Evolutionary conservation across 202 grass and related monocot species (phyloP), one percentile per base, ranked within the genome.

Genomic region (Zizania palustris): DNA sequence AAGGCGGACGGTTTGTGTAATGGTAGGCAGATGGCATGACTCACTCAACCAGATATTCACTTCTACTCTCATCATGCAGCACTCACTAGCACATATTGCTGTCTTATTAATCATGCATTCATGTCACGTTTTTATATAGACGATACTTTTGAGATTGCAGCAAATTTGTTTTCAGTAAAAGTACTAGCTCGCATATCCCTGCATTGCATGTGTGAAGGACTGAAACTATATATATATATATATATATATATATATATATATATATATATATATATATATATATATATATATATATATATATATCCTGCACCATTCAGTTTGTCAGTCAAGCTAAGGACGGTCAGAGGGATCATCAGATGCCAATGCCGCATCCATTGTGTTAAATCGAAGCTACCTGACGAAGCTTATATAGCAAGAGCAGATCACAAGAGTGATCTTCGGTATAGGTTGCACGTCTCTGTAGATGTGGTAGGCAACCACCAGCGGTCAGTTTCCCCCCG

Each of bases 381-480:
- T 42, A 4, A 45, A 36, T 39, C 65, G 22, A 71, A 77, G 67
- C 65, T 56, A 62, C 41, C 43, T 4, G 36, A 54, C 44, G 21
- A 54, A 54, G 8, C 16, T 45, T 45, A 69, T 35, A 28, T 9
- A 35, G 21, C 66, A 69, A 37, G 28, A 28, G 28, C 28, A 46
- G 34, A n/a, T 33, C 67, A 20, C 33, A 12, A 50, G 10, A 83
- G 11, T 77, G 7, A 15, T 62, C 37, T 14, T 22, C 41, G 9
- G 5, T 58, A 48, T 63, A 57, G 82, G 82, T 78, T 65, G 82
- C 74, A 78, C 67, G 82, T 84, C 82, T 78, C 59, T 66, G 59
- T 78, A 72, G 67, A 84, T 72, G 48, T 1, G 66, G 65, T 84
- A 46, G 38, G n/a, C 74, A 84, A 55, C 16, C n/a, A 78, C 48